Evolutionary conservation across 1,139 yeast genomes (phyloP), one percentile per base, ranked within the genome.

Genomic region (Debaryomyces coudertii): DNA sequence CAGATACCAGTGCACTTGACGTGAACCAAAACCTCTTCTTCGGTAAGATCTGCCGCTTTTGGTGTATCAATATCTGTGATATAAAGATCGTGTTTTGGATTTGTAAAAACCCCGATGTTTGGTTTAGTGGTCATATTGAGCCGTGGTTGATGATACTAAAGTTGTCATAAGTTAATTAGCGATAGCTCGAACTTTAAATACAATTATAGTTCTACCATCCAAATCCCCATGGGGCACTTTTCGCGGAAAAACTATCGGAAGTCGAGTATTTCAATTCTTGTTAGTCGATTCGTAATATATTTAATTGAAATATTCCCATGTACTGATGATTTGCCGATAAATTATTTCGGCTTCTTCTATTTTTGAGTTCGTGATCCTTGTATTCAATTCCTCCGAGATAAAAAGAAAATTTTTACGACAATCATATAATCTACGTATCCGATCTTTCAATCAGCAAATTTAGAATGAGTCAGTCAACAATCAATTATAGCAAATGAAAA

Each of bases 1-100:
- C 69, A 65, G 42, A 65, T 60, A 20, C 68, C 69, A 18, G 66
- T 62, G 43, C 76, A 73, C 36, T 69, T 60, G 42, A 79, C 69
- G 50, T 77, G 81, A 36, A 79, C 62, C 16, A 47, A 37, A 7
- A 51, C 56, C 20, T 53, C 53, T 15, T 48, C 50, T 14, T 27
- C 39, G 4, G 23, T 35, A 24, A 49, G 47, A 36, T 42, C 44
- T 12, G 41, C 47, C 5, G 46, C 43, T 7, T 40, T 16, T 11
- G 48, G 50, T 2, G 23, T 40, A 11, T 42, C 47, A 14, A 46
- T 46, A 8, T 44, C 46, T 12, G 42, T 20, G 28, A 48, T 30
- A 24, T 48, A 46, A 16, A 48, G 47, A 7, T 48, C 51, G 33
- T 48, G 51, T 22, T 44, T 31, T 27, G 51, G 51, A 29, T 48